phyloP scores from a whole-genome alignment of 257 asterid species.

The Mentha longifolia region DNA sequence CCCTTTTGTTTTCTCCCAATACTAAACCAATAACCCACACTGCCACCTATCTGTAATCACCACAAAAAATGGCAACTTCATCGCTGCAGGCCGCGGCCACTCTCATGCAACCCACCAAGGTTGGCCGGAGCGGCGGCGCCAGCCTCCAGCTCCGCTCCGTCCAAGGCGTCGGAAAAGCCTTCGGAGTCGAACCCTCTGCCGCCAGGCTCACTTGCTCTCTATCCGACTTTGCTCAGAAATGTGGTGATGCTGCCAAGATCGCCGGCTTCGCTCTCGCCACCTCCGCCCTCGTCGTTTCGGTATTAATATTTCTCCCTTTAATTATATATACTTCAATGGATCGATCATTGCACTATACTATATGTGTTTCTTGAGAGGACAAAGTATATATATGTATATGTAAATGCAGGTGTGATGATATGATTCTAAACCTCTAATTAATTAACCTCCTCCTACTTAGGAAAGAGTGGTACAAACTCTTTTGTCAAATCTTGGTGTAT shows the following conservation, averaged over 20 bases:
- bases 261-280: constrained; percentile 98
- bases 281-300: constrained; percentile 92
- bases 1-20: neutral
- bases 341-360: no score
- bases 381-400: no score
- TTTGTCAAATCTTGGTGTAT: no score
- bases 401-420: no score
- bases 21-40: neutral
- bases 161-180: constrained; percentile 57
- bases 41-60: neutral
- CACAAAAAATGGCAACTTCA: constrained; percentile 76
- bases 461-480: no score
- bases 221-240: constrained; percentile 80
- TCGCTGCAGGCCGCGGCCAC: constrained; percentile 87
- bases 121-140: constrained; percentile 61
- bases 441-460: no score
- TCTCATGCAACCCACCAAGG: constrained; percentile 79
- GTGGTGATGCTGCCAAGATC: constrained; percentile 86
- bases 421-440: no score
- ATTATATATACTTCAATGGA: no score
- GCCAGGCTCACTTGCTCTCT: constrained; percentile 78
- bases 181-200: constrained; percentile 61
- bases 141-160: constrained; percentile 66
- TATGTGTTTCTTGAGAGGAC: no score
- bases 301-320: constrained; percentile 31